Evolutionary conservation across 352 stramenopile genomes (phyloP).

Genomic region (Pythium monospermum): DNA sequence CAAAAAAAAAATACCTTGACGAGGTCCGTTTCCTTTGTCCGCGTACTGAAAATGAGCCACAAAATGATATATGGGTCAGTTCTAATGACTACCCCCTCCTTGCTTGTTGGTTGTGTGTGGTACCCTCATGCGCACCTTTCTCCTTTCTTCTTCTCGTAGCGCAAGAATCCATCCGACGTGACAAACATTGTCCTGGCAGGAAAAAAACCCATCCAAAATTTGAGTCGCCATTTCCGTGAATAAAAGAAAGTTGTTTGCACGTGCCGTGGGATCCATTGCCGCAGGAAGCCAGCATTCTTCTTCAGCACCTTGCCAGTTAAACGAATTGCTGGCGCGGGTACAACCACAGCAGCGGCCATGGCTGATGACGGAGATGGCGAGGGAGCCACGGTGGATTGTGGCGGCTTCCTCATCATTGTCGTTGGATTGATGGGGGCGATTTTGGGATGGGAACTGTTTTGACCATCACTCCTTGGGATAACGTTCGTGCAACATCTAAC

Average conservation of each 20-base stretch:
- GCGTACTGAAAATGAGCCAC: slow-evolving; percentile 23
- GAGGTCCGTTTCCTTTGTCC: slow-evolving; percentile 65
- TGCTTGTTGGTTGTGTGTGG: no score
- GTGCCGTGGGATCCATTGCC: slow-evolving; percentile 55
- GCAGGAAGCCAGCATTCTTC: slow-evolving; percentile 60
- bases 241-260: slow-evolving; percentile 1
- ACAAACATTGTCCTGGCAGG: slow-evolving; percentile 25
- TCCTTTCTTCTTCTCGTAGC: slow-evolving; percentile 65
- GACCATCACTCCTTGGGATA: slow-evolving; percentile 13
- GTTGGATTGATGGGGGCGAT: not conserved
- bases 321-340: slow-evolving; percentile 6
- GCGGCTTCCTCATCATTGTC: slow-evolving; percentile 44
- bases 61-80: not conserved
- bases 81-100: not conserved
- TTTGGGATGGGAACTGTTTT: not conserved
- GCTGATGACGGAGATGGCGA: not conserved
- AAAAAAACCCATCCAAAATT: not conserved
- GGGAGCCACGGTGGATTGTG: not conserved
- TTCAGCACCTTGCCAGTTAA: slow-evolving; percentile 48
- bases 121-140: slow-evolving; percentile 25
- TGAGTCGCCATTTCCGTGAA: not conserved
- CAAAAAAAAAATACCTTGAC: slow-evolving; percentile 37
- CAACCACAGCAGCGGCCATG: not conserved
- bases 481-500: slow-evolving; percentile 17
- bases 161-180: slow-evolving; percentile 56